Conservation (phyloP, 2,329 filamentous ascomycete genomes). For the Scleromitrula shiraiana region DNA sequence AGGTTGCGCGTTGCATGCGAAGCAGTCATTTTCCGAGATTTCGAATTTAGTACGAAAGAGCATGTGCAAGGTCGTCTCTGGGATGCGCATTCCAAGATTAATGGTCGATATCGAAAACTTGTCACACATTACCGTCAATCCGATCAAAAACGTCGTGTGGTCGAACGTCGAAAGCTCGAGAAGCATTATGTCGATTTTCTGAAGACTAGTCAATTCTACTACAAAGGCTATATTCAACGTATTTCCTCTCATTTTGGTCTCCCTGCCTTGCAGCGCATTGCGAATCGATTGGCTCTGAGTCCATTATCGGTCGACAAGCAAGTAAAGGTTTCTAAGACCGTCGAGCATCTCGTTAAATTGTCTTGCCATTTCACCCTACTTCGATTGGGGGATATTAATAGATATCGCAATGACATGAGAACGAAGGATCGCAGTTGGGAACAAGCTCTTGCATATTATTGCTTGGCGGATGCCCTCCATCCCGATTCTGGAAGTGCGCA, state of each 20-base stretch:
- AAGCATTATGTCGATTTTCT: slow-evolving; percentile 79
- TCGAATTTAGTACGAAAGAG: slow-evolving; percentile 53
- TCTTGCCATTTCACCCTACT: slow-evolving; percentile 81
- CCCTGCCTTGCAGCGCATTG: slow-evolving; percentile 25
- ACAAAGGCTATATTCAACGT: slow-evolving; percentile 75
- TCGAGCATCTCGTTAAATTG: slow-evolving; percentile 45
- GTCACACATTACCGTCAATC: slow-evolving; percentile 47
- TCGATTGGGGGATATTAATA: slow-evolving; percentile 79
- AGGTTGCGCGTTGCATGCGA: slow-evolving; percentile 51
- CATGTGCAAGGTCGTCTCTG: slow-evolving; percentile 67
- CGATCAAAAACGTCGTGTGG: slow-evolving; percentile 39
- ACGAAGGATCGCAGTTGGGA: slow-evolving; percentile 66
- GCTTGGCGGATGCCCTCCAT: slow-evolving; percentile 68
- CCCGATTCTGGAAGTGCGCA: slow-evolving; percentile 75
- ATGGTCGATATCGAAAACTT: slow-evolving; percentile 66
- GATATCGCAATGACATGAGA: slow-evolving; percentile 72
- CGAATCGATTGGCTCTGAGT: slow-evolving; percentile 24
- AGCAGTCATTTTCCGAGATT: slow-evolving; percentile 63
- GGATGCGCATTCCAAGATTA: slow-evolving; percentile 70
- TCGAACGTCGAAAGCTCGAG: slow-evolving; percentile 67
- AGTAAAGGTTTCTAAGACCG: slow-evolving; percentile 17
- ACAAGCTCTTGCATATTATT: slow-evolving; percentile 75
- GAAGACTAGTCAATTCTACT: slow-evolving; percentile 81
- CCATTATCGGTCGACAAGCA: slow-evolving; percentile 22
- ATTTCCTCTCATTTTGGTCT: slow-evolving; percentile 52